Evolutionary conservation across 441 rosid species (phyloP), one percentile per base, ranked within the genome.

Genomic region (Pelargonium myrrhifolium): DNA sequence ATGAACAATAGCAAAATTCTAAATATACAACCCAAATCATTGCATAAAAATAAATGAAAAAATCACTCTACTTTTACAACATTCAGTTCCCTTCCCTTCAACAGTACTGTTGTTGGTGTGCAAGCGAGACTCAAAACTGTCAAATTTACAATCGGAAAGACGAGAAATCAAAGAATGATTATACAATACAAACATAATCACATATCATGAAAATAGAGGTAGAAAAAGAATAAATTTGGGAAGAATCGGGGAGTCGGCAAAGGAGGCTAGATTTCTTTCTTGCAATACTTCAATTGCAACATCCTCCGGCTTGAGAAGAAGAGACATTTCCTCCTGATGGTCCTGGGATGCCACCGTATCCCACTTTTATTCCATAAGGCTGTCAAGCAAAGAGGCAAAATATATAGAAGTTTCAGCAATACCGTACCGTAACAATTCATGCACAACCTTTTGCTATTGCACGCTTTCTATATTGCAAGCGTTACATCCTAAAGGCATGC

Each of bases 301-400:
- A 94, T 51, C 96, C 96, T 74, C 96, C 96, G 45, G 79, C 84
- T 79, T 88, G 96, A 51, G 97, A 82, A 67, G 87, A 78, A 47
- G 85, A 78, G 20, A 96, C 97, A 70, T 87, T 96, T 75, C 90
- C 93, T 42, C 93, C 97, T 31, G 97, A 88, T 62, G 97, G 90
- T 71, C 99, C 99, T 0, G n/a, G n/a, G n/a, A n/a, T n/a, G n/a
- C n/a, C n/a, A n/a, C n/a, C n/a, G n/a, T n/a, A n/a, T n/a, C n/a
- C n/a, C n/a, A n/a, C n/a, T n/a, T n/a, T n/a, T n/a, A n/a, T n/a
- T n/a, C n/a, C n/a, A n/a, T n/a, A n/a, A n/a, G n/a, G n/a, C n/a
- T n/a, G n/a, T n/a, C 70, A 20, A 10, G 10, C 51, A 62, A 11
- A 22, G 26, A 64, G 21, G 68, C n/a, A 12, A 26, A 66, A 4